phyloP scores from a whole-genome alignment of 768 basidiomycete genomes.

The Pulveroboletus sp. region DNA sequence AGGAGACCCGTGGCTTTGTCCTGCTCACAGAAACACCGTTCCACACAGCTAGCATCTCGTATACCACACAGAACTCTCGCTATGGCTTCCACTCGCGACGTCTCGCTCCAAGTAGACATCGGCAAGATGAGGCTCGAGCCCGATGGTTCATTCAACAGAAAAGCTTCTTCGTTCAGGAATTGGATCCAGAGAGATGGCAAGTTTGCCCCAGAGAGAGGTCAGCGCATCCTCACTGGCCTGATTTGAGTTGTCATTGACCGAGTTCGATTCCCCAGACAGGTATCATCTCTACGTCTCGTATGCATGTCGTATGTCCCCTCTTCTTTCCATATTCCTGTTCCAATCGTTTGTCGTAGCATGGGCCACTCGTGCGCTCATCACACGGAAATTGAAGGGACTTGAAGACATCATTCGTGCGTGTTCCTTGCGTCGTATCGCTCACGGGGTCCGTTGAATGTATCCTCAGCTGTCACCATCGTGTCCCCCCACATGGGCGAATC shows the following conservation, averaged over 20 bases:
- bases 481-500: constrained; percentile 79
- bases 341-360: constrained; percentile 52
- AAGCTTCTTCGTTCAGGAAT: constrained; percentile 49
- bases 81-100: constrained; percentile 34
- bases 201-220: constrained; percentile 76
- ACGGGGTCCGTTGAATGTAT: not conserved
- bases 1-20: constrained; percentile 12
- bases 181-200: constrained; percentile 50
- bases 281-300: constrained; percentile 90
- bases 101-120: constrained; percentile 45
- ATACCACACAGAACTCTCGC: not conserved
- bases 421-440: not conserved
- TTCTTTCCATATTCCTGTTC: not conserved
- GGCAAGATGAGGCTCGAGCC: constrained; percentile 46
- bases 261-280: constrained; percentile 47
- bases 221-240: constrained; percentile 11
- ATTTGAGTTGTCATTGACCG: not conserved
- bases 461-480: constrained; percentile 68
- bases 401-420: constrained; percentile 74
- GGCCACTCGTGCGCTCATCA: constrained; percentile 89
- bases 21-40: not conserved
- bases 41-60: not conserved
- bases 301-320: constrained; percentile 62
- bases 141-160: constrained; percentile 67
- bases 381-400: constrained; percentile 87